Percentiles rank a stretch among this genome's conserved stretches.
phyloP scores from a whole-genome alignment of 495 filamentous ascomycete genomes.

The Penicillium chermesinum region DNA sequence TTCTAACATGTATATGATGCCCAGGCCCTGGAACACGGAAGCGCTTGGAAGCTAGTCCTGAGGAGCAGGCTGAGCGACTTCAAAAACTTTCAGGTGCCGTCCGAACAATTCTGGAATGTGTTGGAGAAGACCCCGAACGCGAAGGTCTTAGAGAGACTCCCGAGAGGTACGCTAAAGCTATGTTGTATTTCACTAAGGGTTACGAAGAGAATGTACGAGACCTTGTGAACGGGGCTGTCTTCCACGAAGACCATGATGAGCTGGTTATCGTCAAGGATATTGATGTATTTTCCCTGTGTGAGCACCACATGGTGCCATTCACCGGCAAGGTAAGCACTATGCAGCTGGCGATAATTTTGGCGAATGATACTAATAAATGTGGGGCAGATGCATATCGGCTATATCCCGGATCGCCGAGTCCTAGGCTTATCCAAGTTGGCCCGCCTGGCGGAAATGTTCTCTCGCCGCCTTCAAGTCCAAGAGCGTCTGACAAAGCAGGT shows the following conservation, averaged over 20 bases:
- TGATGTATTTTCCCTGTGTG: slow-evolving; percentile 91
- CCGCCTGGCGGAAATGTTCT: slow-evolving; percentile 95
- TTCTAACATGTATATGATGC: background rate
- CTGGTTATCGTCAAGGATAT: slow-evolving; percentile 97
- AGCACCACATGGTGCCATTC: slow-evolving; percentile 97
- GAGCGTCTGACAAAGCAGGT: slow-evolving; percentile 95
- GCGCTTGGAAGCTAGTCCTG: slow-evolving; percentile 70
- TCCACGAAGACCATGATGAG: slow-evolving; percentile 96
- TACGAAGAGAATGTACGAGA: slow-evolving; percentile 94
- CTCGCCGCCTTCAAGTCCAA: slow-evolving; percentile 86
- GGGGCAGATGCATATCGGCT: slow-evolving; percentile 91
- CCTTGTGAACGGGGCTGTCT: slow-evolving; percentile 91
- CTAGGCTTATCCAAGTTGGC: slow-evolving; percentile 95
- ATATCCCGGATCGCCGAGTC: slow-evolving; percentile 80
- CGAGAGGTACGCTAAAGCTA: slow-evolving; percentile 87
- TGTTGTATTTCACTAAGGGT: slow-evolving; percentile 98
- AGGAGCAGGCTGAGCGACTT: slow-evolving; percentile 65
- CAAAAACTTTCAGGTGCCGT: slow-evolving; percentile 80
- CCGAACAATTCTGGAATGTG: slow-evolving; percentile 85
- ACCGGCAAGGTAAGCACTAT: slow-evolving; percentile 69
- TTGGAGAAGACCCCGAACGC: slow-evolving; percentile 91
- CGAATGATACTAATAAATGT: slow-evolving; percentile 16
- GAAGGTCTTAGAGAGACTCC: slow-evolving; percentile 87
- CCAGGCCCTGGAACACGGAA: slow-evolving; percentile 73
- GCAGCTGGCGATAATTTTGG: background rate